These are phyloP conservation scores for Phaeodactylum tricornutum DNA, from an alignment of 108 stramenopile species.

Conservation along the genomic window DNA sequence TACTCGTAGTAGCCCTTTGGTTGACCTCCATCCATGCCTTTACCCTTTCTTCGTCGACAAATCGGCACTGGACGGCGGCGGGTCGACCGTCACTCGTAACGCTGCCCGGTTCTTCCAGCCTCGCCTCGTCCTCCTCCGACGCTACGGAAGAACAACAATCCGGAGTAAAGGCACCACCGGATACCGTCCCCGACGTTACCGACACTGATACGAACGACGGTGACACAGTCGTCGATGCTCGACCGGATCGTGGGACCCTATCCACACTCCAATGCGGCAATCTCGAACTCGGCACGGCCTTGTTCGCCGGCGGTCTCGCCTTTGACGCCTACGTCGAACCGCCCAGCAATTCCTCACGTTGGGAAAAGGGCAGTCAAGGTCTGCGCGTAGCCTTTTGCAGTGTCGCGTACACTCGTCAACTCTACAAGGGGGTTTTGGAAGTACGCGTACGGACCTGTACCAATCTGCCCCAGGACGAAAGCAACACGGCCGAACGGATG, in stretches of 20 bases:
- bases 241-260: background rate
- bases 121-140: too few relatives aligned
- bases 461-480: conserved; percentile 63
- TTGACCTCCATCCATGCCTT: too few relatives aligned
- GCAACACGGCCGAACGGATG: conserved; percentile 44
- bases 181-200: too few relatives aligned
- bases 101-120: too few relatives aligned
- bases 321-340: conserved; percentile 80
- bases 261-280: background rate
- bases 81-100: too few relatives aligned
- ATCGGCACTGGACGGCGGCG: too few relatives aligned
- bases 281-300: conserved; percentile 46
- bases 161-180: too few relatives aligned
- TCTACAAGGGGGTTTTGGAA: conserved; percentile 65
- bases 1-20: too few relatives aligned
- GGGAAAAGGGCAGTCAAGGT: conserved; percentile 65
- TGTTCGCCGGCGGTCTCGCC: conserved; percentile 70
- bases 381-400: conserved; percentile 67
- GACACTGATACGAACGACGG: background rate
- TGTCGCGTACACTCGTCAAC: conserved; percentile 41
- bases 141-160: too few relatives aligned
- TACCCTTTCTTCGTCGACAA: too few relatives aligned
- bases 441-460: conserved; percentile 38
- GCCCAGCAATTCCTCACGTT: conserved; percentile 52
- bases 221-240: background rate